These are phyloP conservation scores for Scutellaria minor DNA, from an alignment of 257 asterid species.

Conservation along the genomic window DNA sequence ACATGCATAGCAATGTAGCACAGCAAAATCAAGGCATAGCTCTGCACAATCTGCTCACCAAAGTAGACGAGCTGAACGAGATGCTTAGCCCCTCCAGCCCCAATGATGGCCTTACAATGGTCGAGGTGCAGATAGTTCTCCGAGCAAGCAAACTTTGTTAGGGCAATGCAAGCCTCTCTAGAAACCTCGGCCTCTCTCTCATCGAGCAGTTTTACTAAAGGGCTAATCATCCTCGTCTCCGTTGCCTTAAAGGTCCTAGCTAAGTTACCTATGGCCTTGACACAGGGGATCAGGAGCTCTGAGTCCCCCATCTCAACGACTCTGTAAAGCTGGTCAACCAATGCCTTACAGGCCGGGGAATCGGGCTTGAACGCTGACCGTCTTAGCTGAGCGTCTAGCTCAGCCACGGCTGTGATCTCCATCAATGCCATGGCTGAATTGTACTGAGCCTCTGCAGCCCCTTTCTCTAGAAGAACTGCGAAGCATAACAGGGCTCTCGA, in stretches of 20 bases:
- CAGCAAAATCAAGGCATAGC: slow-evolving; percentile 51
- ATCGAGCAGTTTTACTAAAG: slow-evolving; percentile 60
- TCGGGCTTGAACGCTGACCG: slow-evolving; percentile 74
- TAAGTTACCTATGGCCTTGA: slow-evolving; percentile 59
- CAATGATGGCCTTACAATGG: slow-evolving; percentile 67
- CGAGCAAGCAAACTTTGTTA: slow-evolving; percentile 56
- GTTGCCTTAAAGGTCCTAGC: slow-evolving; percentile 76
- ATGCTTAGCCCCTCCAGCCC: slow-evolving; percentile 66
- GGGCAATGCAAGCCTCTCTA: slow-evolving; percentile 60
- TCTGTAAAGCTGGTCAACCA: slow-evolving; percentile 59
- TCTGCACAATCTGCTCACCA: slow-evolving; percentile 67
- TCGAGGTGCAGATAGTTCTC: slow-evolving; percentile 60
- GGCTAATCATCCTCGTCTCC: slow-evolving; percentile 66
- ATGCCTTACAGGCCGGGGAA: slow-evolving; percentile 74
- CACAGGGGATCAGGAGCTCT: slow-evolving; percentile 62
- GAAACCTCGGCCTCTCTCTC: slow-evolving; percentile 61
- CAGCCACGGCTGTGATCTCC: too few species aligned
- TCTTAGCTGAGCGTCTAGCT: slow-evolving; percentile 59
- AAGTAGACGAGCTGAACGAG: slow-evolving; percentile 70
- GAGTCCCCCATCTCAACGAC: slow-evolving; percentile 55
- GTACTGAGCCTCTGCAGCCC: slow-evolving; percentile 63
- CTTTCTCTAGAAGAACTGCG: slow-evolving; percentile 73
- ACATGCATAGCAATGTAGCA: slow-evolving; percentile 61
- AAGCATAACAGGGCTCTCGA: slow-evolving; percentile 76
- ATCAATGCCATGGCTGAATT: slow-evolving; percentile 84